Conservation (phyloP, 768 basidiomycete species). For the Mycena galopus region DNA sequence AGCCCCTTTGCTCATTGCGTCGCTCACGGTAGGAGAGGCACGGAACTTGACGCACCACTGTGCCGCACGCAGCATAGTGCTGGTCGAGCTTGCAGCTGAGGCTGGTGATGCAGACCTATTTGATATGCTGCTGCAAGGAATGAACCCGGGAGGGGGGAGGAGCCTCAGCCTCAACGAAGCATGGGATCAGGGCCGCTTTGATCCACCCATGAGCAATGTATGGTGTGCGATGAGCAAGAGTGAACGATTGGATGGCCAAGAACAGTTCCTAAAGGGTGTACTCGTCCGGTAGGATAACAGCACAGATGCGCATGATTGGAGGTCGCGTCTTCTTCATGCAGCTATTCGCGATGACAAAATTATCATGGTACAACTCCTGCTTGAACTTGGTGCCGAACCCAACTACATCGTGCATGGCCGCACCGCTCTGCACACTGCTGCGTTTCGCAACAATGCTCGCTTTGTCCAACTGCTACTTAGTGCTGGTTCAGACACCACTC, state of each 20-base stretch:
- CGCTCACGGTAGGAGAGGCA: slow-evolving; percentile 9
- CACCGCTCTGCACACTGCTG: slow-evolving; percentile 23
- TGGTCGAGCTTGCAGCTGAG: slow-evolving; percentile 4
- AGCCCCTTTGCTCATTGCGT: background rate
- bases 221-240: slow-evolving; percentile 17
- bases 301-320: slow-evolving; percentile 9
- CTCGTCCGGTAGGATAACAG: background rate
- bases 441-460: slow-evolving; percentile 6
- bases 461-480: slow-evolving; percentile 19
- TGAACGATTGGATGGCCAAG: background rate
- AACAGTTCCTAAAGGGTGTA: background rate
- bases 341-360: slow-evolving; percentile 31
- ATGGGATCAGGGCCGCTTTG: slow-evolving; percentile 4
- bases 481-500: slow-evolving; percentile 16
- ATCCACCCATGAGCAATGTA: slow-evolving; percentile 10
- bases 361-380: slow-evolving; percentile 21
- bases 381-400: slow-evolving; percentile 31
- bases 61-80: slow-evolving; percentile 5
- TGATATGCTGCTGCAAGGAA: slow-evolving; percentile 4
- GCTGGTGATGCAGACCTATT: slow-evolving; percentile 7
- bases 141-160: background rate
- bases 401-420: slow-evolving; percentile 9
- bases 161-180: slow-evolving; percentile 5
- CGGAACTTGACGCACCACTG: slow-evolving; percentile 3
- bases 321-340: slow-evolving; percentile 25